Conservation (phyloP, 2,329 filamentous ascomycete genomes). For the Xylariaceae sp. region DNA sequence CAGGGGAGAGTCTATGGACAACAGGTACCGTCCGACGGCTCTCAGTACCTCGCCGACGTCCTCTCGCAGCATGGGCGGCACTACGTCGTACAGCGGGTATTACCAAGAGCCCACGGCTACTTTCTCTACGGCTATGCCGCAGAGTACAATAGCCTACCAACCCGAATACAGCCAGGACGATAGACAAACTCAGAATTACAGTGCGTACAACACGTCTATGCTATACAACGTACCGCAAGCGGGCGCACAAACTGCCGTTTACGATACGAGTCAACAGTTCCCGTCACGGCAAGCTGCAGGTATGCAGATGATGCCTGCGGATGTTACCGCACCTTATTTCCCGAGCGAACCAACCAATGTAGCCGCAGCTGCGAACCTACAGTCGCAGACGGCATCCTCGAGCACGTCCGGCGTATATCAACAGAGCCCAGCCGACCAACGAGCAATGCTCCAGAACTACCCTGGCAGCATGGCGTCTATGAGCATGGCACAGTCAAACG, state of each 20-base stretch:
- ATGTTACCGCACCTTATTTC: conserved; percentile 74
- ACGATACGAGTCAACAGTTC: conserved; percentile 74
- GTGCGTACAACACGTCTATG: conserved; percentile 61
- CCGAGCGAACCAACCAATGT: conserved; percentile 60
- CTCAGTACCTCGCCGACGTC: conserved; percentile 47
- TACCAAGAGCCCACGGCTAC: conserved; percentile 52
- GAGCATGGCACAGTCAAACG: conserved; percentile 42
- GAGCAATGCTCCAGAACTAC: conserved; percentile 53
- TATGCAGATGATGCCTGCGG: conserved; percentile 67
- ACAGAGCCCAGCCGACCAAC: conserved; percentile 54
- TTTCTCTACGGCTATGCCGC: conserved; percentile 56
- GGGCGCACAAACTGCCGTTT: conserved; percentile 59
- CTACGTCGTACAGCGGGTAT: conserved; percentile 55
- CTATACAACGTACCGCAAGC: conserved; percentile 75
- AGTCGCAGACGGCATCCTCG: conserved; percentile 45
- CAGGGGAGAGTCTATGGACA: conserved; percentile 46
- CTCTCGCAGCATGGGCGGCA: conserved; percentile 50
- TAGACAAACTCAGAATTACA: conserved; percentile 52
- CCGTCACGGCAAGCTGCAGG: conserved; percentile 70
- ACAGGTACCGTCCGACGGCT: conserved; percentile 46
- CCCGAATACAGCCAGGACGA: conserved; percentile 63
- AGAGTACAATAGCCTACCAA: conserved; percentile 49
- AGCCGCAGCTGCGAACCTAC: conserved; percentile 52
- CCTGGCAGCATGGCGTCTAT: conserved; percentile 44
- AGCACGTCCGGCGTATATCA: conserved; percentile 61